Conservation (phyloP, 768 basidiomycete genomes). For the Myochromella boudieri region DNA sequence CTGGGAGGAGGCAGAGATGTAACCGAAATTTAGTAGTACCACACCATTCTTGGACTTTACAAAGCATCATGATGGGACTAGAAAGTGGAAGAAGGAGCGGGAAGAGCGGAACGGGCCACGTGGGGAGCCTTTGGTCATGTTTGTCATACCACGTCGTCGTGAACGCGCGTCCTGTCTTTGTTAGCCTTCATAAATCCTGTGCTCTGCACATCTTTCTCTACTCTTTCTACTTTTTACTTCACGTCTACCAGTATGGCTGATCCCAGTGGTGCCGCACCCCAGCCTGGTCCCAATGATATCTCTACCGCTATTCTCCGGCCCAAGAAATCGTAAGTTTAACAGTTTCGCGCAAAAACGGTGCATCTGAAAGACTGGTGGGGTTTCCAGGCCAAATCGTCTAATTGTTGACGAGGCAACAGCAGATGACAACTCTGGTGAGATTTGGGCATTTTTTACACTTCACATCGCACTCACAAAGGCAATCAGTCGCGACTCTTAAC, state of each 20-base stretch:
- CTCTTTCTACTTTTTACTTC: conserved; percentile 18
- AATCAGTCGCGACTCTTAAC: conserved; percentile 33
- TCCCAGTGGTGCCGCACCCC: conserved; percentile 80
- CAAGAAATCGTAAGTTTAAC: conserved; percentile 88
- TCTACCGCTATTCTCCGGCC: conserved; percentile 94
- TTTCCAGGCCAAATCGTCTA: conserved; percentile 87
- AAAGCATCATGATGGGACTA: conserved; percentile 8
- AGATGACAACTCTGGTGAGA: conserved; percentile 93
- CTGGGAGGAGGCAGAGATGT: conserved; percentile 79
- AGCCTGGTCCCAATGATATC: conserved; percentile 84
- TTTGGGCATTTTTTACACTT: not conserved
- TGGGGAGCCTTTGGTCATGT: conserved; percentile 19
- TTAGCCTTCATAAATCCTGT: conserved; percentile 23
- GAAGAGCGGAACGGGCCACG: conserved; percentile 23
- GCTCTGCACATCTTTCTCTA: conserved; percentile 19
- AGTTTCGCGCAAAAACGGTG: conserved; percentile 6
- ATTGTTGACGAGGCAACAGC: conserved; percentile 93
- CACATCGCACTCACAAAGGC: not conserved
- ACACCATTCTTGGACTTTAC: not conserved
- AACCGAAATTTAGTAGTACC: conserved; percentile 8
- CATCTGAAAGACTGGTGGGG: conserved; percentile 20
- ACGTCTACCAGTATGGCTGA: conserved; percentile 55
- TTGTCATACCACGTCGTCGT: conserved; percentile 21
- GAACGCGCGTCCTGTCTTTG: conserved; percentile 39
- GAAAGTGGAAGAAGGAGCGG: conserved; percentile 35